Percentiles rank a stretch among this genome's conserved stretches.
These are phyloP conservation scores for Stephania yunnanensis DNA, from an alignment of 164 flowering plant species.

Conservation along the genomic window DNA sequence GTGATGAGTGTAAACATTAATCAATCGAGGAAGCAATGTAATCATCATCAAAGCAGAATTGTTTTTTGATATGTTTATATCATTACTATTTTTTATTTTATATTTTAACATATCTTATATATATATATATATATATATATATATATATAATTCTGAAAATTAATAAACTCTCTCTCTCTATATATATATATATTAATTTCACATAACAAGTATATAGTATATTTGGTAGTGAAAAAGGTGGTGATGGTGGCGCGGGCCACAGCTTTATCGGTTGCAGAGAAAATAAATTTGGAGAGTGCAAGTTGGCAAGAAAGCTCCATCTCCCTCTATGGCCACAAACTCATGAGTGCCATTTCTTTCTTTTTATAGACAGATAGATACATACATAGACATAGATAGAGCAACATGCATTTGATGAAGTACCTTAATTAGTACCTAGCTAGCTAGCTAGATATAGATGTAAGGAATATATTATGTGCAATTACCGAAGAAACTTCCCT, in stretches of 20 bases:
- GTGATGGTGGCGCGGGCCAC: background rate
- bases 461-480: conserved; percentile 31
- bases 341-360: background rate
- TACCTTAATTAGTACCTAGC: too few species aligned
- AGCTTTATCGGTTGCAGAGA: conserved; percentile 27
- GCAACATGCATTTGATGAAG: background rate
- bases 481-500: conserved; percentile 66
- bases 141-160: background rate
- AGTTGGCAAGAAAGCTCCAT: conserved; percentile 17
- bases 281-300: conserved; percentile 16
- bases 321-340: too few species aligned
- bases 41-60: too few species aligned
- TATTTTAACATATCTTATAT: too few species aligned
- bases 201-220: background rate
- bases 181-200: too few species aligned
- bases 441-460: conserved; percentile 8
- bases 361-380: conserved; percentile 16
- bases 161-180: too few species aligned
- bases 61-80: too few species aligned
- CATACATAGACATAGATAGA: conserved; percentile 16
- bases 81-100: too few species aligned
- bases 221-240: conserved; percentile 4
- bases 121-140: background rate
- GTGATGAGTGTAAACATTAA: too few species aligned
- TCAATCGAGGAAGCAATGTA: too few species aligned